Base-by-base conservation (phyloP, 306 rosid species). In the Gillenia trifoliata region DNA sequence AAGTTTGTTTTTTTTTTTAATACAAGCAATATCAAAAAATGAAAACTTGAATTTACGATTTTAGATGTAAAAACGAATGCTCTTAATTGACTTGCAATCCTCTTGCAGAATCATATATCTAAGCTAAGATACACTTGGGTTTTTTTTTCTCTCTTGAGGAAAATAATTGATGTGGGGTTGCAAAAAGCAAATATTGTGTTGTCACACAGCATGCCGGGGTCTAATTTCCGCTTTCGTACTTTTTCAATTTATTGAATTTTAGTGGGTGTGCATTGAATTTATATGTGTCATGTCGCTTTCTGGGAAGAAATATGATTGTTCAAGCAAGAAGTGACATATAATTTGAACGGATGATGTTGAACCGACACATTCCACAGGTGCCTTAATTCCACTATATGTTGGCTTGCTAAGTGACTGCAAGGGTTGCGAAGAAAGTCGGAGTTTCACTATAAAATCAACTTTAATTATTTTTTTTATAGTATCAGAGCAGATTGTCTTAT, bases 151-250 rank as follows among this genome's bases (percentile, higher is more conserved):
- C 38, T 15, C 22, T 0, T 17, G 66, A 29, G 38, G 17, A 31
- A 64, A 64, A 8, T 20, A 33, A 33, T 33, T 63, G 11, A 6
- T 11, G 0, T 57, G 8, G 31, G 9, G 23, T 57, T 16, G 22
- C 3, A 3, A 61, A 8, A 61, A 29, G 10, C 29, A 61, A 4
- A 45, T 16, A 36, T 36, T 36, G 40, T 36, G 40, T 7, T 36
- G 40, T 36, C 8, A 56, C 36, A 8, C 8, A 36, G 3, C 19
- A 11, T 2, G 31, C 36, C 66, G 22, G 33, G 66, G 66, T 71
- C 66, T 19, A 7, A 41, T 55, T 72, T 57, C 69, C 73, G 68
- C 82, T 65, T 64, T 43, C 26, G 20, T 28, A 26, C 67, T 23
- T 55, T 56, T 23, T 47, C 33, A 9, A 4, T 43, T 60, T 33